Evolutionary conservation across 257 asterid species (phyloP).

Genomic region (Solanum tarijense): DNA sequence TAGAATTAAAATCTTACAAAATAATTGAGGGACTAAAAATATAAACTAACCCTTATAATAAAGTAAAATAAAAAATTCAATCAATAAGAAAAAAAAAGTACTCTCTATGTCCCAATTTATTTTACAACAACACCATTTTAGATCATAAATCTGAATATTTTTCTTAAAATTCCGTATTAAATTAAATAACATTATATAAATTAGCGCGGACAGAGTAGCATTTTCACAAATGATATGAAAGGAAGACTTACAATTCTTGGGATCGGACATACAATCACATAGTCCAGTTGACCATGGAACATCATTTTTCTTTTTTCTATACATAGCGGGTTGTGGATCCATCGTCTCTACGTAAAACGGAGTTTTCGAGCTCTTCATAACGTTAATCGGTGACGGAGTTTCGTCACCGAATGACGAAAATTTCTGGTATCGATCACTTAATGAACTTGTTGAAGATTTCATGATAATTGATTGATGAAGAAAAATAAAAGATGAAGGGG

Average conservation of each 20-base stretch:
- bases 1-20: too few relatives aligned
- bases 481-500: neutral
- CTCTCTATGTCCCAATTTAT: too few relatives aligned
- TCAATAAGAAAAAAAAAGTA: too few relatives aligned
- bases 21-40: neutral
- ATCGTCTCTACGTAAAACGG: neutral
- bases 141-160: too few relatives aligned
- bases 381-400: slow-evolving; percentile 9
- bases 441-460: slow-evolving; percentile 5
- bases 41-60: neutral
- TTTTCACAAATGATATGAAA: neutral
- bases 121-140: too few relatives aligned
- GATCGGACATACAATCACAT: slow-evolving; percentile 60
- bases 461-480: neutral
- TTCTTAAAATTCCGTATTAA: too few relatives aligned
- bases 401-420: neutral
- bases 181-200: fast-evolving
- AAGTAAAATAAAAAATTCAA: neutral
- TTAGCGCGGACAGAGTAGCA: fast-evolving
- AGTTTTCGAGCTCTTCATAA: slow-evolving; percentile 24
- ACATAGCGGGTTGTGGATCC: neutral
- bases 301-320: slow-evolving; percentile 17
- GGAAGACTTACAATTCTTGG: slow-evolving; percentile 44
- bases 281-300: slow-evolving; percentile 80
- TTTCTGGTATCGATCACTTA: neutral